Evolutionary conservation across 2,329 filamentous ascomycete genomes (phyloP), one percentile per base, ranked within the genome.

Genomic region (Diplodia mutila): DNA sequence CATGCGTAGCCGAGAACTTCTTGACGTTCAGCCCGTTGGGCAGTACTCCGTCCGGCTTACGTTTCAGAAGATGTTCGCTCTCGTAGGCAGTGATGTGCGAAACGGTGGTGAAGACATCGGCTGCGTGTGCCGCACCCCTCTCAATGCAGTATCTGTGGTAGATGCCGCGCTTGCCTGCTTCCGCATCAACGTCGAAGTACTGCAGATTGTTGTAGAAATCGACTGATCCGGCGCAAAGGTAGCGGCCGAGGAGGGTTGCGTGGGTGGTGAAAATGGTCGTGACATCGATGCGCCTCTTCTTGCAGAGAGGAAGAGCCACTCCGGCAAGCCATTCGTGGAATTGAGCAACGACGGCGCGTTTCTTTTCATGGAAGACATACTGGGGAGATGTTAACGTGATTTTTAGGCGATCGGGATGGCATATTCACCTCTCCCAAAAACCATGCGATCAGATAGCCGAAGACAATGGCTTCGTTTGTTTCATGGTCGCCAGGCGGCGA

Each of bases 191-290:
- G 77, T 99, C 94, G 76, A 99, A 98, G 82, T 89, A 91, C 80
- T 98, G 94, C 65, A 99, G 86, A 79, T 98, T 97, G 84, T 98
- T 99, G 86, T 99, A 99, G 79, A 99, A 98, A 79, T 99, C 95
- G 70, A 98, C 95, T 0, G 94, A 97, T 65, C 95, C 95, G 63
- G 95, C 95, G 78, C 95, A 98, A 59, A 98, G 91, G 77, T 99
- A 98, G 75, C 95, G 90, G 70, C 95, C 95, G 59, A 99, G 88
- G 12, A 99, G 87, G 6, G 95, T 98, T 27, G 95, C 95, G 81
- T 98, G 95, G 2, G 95, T 99, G 51, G 95, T 99, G 84, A 98
- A 98, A 79, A 98, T 98, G 72, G 95, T 98, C 21, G 95, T 98
- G 61, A 97, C 87, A 76, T 98, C 95, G 80, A 98, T 98, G 76